phyloP scores from a whole-genome alignment of 176 grass and related monocot genomes.

The Microstegium vimineum region DNA sequence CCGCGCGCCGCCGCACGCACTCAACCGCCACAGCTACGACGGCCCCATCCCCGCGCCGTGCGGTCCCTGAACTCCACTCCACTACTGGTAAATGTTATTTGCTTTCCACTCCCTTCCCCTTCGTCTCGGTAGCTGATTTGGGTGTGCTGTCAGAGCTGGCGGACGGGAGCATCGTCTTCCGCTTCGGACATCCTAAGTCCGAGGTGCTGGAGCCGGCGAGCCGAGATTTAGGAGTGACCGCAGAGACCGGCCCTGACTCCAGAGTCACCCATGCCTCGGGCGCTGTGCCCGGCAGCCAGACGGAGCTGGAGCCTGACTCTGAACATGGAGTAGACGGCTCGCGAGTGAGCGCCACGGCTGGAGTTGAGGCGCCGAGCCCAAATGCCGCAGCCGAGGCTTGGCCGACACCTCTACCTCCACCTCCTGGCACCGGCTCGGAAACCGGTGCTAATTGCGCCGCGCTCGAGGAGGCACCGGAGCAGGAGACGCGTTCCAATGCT shows the following conservation, averaged over 20 bases:
- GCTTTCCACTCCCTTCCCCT: not conserved
- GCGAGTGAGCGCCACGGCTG: not conserved
- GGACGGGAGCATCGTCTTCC: conserved; percentile 80
- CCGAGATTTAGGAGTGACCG: not conserved
- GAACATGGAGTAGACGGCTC: not conserved
- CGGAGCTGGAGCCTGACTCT: not conserved
- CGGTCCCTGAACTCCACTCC: conserved; percentile 44
- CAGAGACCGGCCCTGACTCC: not conserved
- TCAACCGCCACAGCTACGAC: conserved; percentile 3
- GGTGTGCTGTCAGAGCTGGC: conserved; percentile 42
- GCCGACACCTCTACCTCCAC: not conserved
- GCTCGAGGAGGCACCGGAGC: not conserved
- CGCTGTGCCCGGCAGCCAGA: no score
- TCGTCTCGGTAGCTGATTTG: conserved; percentile 2
- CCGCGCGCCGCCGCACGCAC: conserved; percentile 17
- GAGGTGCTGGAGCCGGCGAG: not conserved
- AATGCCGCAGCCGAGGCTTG: not conserved
- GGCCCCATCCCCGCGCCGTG: conserved; percentile 18
- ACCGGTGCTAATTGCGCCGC: not conserved
- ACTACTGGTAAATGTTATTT: conserved; percentile 34
- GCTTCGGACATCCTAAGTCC: conserved; percentile 33
- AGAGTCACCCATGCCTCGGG: no score
- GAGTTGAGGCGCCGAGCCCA: not conserved
- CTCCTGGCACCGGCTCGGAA: not conserved
- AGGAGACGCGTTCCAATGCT: not conserved